Conservation (phyloP, 441 rosid species). For the Corymbia calophylla region DNA sequence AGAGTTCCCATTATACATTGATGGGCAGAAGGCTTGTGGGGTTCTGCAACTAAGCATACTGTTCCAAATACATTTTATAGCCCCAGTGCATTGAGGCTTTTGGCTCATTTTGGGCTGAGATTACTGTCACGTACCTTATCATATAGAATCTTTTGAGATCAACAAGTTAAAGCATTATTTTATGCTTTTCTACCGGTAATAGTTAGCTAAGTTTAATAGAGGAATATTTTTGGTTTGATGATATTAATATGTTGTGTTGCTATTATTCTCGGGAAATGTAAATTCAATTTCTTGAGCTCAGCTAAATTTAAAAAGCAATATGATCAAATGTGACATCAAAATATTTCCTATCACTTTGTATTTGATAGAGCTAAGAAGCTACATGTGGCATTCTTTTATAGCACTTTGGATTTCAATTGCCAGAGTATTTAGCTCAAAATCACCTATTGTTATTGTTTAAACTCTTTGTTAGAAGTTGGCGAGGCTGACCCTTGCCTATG, state of each 20-base stretch:
- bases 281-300: background rate
- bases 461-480: background rate
- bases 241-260: background rate
- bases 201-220: background rate
- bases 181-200: background rate
- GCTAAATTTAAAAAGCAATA: background rate
- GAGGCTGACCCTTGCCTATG: background rate
- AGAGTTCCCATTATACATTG: background rate
- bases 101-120: background rate
- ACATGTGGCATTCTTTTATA: background rate
- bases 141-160: background rate
- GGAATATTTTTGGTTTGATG: background rate
- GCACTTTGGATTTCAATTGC: background rate
- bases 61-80: background rate
- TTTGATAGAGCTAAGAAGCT: background rate
- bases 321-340: background rate
- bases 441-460: background rate
- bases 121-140: background rate
- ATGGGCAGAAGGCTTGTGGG: background rate
- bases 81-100: background rate
- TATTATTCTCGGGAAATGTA: background rate
- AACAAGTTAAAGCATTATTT: background rate
- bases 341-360: background rate
- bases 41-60: background rate
- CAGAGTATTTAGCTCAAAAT: background rate